Evolutionary conservation across 208 protist species (phyloP), one percentile per base, ranked within the genome.

Genomic region (Trypanosomatidae sp.): DNA sequence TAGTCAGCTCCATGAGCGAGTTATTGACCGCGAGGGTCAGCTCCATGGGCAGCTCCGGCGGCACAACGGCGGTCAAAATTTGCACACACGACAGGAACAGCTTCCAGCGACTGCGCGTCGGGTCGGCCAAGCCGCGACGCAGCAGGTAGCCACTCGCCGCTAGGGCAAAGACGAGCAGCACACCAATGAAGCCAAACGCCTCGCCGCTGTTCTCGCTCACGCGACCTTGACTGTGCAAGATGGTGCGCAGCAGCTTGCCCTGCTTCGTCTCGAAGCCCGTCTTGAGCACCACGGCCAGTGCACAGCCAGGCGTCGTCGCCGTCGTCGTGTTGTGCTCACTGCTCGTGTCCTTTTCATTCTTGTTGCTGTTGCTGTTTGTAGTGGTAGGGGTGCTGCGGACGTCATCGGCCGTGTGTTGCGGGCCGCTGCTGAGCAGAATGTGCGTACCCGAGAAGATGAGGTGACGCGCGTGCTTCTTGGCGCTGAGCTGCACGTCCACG

Each of bases 21-120:
- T 78, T 96, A 62, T 99, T 99, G 4, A 99, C 96, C 2, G 98
- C 97, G 6, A 99, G 66, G 13, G 97, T 95, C 1, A 99, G 66
- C 61, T 99, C 92, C 90, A 99, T 99, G 19, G 98, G 98, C 16
- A 99, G 72, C 63, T 99, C 97, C 1, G 98, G 97, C 22, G 98
- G 98, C 23, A 99, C 95, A n/a, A 98, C 97, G 0, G 86, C 82
- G 0, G 97, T 99, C 51, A 99, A 91, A 50, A 99, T 98, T 53
- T 99, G 83, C 7, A 98, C 83, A 55, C 97, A 99, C 19, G 97
- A 92, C 2, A 99, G 63, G 26, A 99, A 77, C 4, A 99, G 73
- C 69, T 99, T 98, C 73, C 92, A 97, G 16, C 77, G 81, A 39
- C 66, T 94, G 24, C 82, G 64, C 49, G 68, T 64, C 26, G 78